phyloP scores from a whole-genome alignment of 768 basidiomycete species.

The Jaapia argillacea region DNA sequence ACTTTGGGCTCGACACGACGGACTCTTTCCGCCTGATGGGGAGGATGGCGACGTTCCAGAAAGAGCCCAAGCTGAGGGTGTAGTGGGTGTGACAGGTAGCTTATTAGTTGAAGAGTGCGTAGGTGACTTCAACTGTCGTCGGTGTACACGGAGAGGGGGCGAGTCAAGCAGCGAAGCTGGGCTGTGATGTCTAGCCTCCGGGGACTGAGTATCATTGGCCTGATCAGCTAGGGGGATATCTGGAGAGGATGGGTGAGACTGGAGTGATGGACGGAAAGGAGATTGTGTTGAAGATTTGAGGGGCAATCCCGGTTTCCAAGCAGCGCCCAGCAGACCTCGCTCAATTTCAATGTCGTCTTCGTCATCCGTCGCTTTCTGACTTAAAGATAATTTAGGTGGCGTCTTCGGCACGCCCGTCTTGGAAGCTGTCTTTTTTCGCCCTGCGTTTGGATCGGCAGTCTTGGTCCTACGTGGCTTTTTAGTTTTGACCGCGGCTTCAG shows the following conservation, averaged over 20 bases:
- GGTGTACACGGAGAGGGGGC: too few relatives aligned
- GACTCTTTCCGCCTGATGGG: not conserved
- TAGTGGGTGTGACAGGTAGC: too few relatives aligned
- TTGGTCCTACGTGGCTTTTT: constrained; percentile 29
- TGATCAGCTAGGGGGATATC: constrained; percentile 8
- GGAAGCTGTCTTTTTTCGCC: constrained; percentile 14
- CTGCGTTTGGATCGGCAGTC: constrained; percentile 14
- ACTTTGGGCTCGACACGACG: constrained; percentile 13
- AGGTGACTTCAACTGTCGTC: too few relatives aligned
- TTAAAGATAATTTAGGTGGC: constrained; percentile 15
- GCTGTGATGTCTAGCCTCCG: too few relatives aligned
- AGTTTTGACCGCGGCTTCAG: constrained; percentile 19
- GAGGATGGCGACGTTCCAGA: constrained; percentile 5
- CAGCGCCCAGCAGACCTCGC: constrained; percentile 26
- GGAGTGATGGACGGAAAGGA: constrained; percentile 3
- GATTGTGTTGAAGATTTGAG: constrained; percentile 1
- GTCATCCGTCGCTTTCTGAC: constrained; percentile 35
- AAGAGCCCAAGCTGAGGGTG: too few relatives aligned
- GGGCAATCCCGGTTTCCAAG: constrained; percentile 3
- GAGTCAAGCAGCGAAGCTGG: too few relatives aligned
- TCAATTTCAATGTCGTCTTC: constrained; percentile 48
- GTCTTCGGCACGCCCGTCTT: constrained; percentile 9
- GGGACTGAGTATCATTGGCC: too few relatives aligned
- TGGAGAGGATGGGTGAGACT: constrained; percentile 11
- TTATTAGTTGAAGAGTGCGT: too few relatives aligned